phyloP scores from a whole-genome alignment of 2,329 filamentous ascomycete species.

The Aaosphaeria arxii region DNA sequence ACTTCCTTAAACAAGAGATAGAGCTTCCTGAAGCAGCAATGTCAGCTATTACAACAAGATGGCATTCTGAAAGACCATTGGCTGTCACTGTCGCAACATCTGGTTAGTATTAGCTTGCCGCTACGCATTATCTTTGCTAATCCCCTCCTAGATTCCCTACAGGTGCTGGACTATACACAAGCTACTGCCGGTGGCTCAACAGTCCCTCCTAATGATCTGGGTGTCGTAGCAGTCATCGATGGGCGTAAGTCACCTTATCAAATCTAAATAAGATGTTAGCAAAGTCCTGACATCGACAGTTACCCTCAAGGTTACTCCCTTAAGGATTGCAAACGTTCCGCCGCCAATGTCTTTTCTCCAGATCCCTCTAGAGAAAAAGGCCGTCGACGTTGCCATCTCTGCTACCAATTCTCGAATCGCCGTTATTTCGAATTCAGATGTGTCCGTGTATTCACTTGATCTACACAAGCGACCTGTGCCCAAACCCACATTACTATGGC shows the following conservation, averaged over 20 bases:
- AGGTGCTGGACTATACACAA: slow-evolving; percentile 66
- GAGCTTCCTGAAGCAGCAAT: slow-evolving; percentile 18
- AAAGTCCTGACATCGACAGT: slow-evolving; percentile 26
- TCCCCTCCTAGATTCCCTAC: slow-evolving; percentile 37
- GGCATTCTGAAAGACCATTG: slow-evolving; percentile 85
- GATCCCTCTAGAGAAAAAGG: slow-evolving; percentile 59
- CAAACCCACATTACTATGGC: slow-evolving; percentile 45
- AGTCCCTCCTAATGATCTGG: slow-evolving; percentile 69
- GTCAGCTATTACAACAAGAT: slow-evolving; percentile 40
- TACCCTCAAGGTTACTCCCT: slow-evolving; percentile 77
- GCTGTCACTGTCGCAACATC: slow-evolving; percentile 56
- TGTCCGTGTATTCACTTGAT: slow-evolving; percentile 71
- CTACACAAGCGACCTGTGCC: slow-evolving; percentile 53
- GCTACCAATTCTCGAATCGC: slow-evolving; percentile 52
- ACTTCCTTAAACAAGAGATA: slow-evolving; percentile 94
- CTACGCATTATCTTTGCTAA: neutral
- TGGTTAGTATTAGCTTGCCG: slow-evolving; percentile 13
- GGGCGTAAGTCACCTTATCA: slow-evolving; percentile 53
- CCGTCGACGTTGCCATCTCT: slow-evolving; percentile 72
- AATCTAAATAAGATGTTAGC: neutral
- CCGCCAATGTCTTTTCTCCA: slow-evolving; percentile 90
- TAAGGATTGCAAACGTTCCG: slow-evolving; percentile 80
- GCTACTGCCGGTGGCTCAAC: slow-evolving; percentile 67
- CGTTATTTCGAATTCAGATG: slow-evolving; percentile 64
- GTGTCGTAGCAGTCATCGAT: slow-evolving; percentile 80